A percentile compares a stretch with the other conserved stretches of the same genome.
These are phyloP conservation scores for Beverwykella pulmonaria DNA, from an alignment of 495 filamentous ascomycete genomes.

Conservation along the genomic window DNA sequence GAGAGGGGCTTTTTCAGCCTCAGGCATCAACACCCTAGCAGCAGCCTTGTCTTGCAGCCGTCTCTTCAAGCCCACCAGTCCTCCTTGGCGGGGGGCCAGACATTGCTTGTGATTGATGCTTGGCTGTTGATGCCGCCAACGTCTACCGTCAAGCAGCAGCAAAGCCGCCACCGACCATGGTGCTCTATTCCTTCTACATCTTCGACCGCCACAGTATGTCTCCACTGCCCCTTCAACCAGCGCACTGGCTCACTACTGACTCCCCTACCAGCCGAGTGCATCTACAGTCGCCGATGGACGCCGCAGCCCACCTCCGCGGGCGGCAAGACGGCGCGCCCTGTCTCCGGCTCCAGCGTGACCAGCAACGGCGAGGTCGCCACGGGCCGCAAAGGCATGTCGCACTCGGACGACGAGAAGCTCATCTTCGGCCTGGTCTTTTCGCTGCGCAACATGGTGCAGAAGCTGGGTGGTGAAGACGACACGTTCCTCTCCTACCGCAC, in stretches of 20 bases:
- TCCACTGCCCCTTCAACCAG: background rate
- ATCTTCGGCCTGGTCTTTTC: slow-evolving; percentile 97
- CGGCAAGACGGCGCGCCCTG: slow-evolving; percentile 41
- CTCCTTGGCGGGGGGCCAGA: slow-evolving; percentile 15
- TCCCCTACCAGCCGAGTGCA: slow-evolving; percentile 76
- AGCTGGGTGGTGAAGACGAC: slow-evolving; percentile 87
- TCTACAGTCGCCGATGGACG: slow-evolving; percentile 86
- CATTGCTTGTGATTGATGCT: background rate
- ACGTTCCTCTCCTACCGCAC: slow-evolving; percentile 89
- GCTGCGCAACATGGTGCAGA: slow-evolving; percentile 93
- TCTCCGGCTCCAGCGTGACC: slow-evolving; percentile 41
- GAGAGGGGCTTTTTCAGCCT: too few relatives aligned
- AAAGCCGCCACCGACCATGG: slow-evolving; percentile 61
- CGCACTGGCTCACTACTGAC: slow-evolving; percentile 20
- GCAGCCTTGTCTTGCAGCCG: background rate
- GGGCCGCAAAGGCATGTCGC: slow-evolving; percentile 54
- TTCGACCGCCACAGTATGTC: slow-evolving; percentile 93
- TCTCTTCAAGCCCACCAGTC: background rate
- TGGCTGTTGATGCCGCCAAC: background rate
- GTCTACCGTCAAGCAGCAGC: background rate
- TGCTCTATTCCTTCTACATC: slow-evolving; percentile 97
- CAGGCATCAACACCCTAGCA: slow-evolving; percentile 1
- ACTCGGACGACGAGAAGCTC: slow-evolving; percentile 90
- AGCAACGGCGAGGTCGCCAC: slow-evolving; percentile 40
- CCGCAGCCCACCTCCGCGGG: slow-evolving; percentile 51